These are phyloP conservation scores for Tulasnella sp. DNA, from an alignment of 768 basidiomycete species.

Conservation along the genomic window DNA sequence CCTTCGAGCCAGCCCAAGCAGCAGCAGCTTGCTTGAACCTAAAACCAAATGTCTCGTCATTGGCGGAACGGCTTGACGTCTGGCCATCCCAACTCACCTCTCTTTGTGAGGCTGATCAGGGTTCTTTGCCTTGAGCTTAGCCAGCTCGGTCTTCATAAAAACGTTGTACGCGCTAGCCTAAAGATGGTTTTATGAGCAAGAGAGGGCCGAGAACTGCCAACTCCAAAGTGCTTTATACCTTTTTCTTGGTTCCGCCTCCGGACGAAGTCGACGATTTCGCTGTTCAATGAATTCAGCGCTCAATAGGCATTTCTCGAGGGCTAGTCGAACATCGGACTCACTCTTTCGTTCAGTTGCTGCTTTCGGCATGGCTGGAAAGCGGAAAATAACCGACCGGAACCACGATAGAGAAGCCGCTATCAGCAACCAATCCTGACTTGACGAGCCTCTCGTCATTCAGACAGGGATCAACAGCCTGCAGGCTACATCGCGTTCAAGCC, in stretches of 20 bases:
- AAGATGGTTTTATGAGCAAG: not conserved
- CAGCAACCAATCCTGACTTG: not conserved
- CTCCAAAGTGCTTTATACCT: not conserved
- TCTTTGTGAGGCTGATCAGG: constrained; percentile 24
- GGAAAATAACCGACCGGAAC: not conserved
- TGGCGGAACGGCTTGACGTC: not conserved
- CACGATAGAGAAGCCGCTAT: not conserved
- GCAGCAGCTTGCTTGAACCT: constrained; percentile 21
- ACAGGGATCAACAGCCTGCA: not conserved
- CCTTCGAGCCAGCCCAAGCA: constrained; percentile 14
- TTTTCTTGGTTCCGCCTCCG: constrained; percentile 16
- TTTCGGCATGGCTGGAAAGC: constrained; percentile 8
- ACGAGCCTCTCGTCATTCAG: not conserved
- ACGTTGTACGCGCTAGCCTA: constrained; percentile 23
- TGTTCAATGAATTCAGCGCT: not conserved
- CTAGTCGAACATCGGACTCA: not conserved
- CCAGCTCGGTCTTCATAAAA: constrained; percentile 24
- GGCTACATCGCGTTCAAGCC: not conserved
- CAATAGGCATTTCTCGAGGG: not conserved
- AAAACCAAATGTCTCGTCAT: not conserved
- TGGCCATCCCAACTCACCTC: constrained; percentile 11
- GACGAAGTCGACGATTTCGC: constrained; percentile 17
- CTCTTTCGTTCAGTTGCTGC: constrained; percentile 18
- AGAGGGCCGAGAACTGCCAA: not conserved
- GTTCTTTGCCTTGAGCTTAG: constrained; percentile 24